These are phyloP conservation scores for Xylaria sp. DNA, from an alignment of 2,329 filamentous ascomycete species.

Conservation along the genomic window DNA sequence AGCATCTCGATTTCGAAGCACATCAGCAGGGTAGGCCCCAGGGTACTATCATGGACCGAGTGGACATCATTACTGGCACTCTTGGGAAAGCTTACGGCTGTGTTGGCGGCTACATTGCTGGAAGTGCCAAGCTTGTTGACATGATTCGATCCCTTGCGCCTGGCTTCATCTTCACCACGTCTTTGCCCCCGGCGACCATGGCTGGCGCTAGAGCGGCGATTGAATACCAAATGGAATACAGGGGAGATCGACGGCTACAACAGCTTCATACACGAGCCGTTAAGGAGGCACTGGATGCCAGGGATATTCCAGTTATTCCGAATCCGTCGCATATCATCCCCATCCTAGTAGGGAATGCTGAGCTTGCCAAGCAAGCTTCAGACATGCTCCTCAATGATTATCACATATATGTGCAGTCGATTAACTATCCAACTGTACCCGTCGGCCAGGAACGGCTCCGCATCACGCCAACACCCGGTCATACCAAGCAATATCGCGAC, in stretches of 20 bases:
- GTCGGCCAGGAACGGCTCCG: constrained; percentile 97
- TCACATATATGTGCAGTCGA: constrained; percentile 96
- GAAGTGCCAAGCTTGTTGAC: constrained; percentile 86
- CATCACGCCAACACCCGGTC: constrained; percentile 95
- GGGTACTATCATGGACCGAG: constrained; percentile 92
- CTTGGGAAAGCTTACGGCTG: constrained; percentile 98
- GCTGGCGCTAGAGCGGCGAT: constrained; percentile 91
- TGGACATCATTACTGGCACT: constrained; percentile 98
- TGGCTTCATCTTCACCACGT: constrained; percentile 99
- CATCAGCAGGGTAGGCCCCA: constrained; percentile 78
- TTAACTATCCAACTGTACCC: constrained; percentile 98
- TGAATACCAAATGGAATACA: constrained; percentile 88
- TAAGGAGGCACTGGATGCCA: constrained; percentile 81
- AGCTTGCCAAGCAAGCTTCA: constrained; percentile 89
- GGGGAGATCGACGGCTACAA: constrained; percentile 89
- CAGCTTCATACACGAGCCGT: constrained; percentile 96
- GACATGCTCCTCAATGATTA: constrained; percentile 92
- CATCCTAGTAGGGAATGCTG: constrained; percentile 92
- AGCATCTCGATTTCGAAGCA: constrained; percentile 94
- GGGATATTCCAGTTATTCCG: constrained; percentile 94
- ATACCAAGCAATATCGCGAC: constrained; percentile 84
- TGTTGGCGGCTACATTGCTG: constrained; percentile 97
- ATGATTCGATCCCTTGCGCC: constrained; percentile 93
- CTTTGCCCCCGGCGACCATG: constrained; percentile 95
- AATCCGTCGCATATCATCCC: constrained; percentile 98